These are phyloP conservation scores for Pistacia atlantica DNA, from an alignment of 345 rosid species.

Conservation along the genomic window DNA sequence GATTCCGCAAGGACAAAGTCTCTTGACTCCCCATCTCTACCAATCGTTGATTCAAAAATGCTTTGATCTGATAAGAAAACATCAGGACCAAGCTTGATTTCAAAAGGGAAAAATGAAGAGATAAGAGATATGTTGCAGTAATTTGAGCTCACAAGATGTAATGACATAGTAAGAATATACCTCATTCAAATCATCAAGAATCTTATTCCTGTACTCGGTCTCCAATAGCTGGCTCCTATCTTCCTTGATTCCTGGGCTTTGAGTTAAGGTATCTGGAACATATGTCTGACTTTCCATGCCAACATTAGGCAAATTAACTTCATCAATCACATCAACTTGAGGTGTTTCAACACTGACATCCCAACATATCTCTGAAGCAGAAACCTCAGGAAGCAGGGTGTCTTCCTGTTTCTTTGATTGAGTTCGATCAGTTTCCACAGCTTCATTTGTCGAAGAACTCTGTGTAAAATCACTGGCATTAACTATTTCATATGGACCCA, in stretches of 20 bases:
- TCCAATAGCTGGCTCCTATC: slow-evolving; percentile 84
- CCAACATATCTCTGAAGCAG: slow-evolving; percentile 78
- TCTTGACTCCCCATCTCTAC: slow-evolving; percentile 75
- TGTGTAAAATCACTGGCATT: slow-evolving; percentile 71
- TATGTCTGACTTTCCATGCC: slow-evolving; percentile 40
- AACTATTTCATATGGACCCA: slow-evolving; percentile 90
- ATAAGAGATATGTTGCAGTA: slow-evolving; percentile 4
- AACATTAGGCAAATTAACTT: slow-evolving; percentile 37
- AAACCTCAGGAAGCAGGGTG: slow-evolving; percentile 37
- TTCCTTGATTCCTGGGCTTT: slow-evolving; percentile 43
- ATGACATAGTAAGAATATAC: slow-evolving; percentile 36
- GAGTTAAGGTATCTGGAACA: slow-evolving; percentile 36
- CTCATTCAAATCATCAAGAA: slow-evolving; percentile 93
- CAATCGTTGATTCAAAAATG: slow-evolving; percentile 78
- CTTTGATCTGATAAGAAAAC: slow-evolving; percentile 61
- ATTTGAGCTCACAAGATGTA: slow-evolving; percentile 1
- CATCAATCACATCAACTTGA: slow-evolving; percentile 66
- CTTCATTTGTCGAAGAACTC: slow-evolving; percentile 44
- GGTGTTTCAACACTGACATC: slow-evolving; percentile 91
- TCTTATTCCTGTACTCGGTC: slow-evolving; percentile 85
- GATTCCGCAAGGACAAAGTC: slow-evolving; percentile 85
- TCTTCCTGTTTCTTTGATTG: slow-evolving; percentile 39
- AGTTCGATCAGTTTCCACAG: slow-evolving; percentile 35
- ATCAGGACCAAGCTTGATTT: slow-evolving; percentile 20
- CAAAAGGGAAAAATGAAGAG: not conserved